These are phyloP conservation scores for Carex kokanica DNA, from an alignment of 176 grass and related monocot species.

Conservation along the genomic window DNA sequence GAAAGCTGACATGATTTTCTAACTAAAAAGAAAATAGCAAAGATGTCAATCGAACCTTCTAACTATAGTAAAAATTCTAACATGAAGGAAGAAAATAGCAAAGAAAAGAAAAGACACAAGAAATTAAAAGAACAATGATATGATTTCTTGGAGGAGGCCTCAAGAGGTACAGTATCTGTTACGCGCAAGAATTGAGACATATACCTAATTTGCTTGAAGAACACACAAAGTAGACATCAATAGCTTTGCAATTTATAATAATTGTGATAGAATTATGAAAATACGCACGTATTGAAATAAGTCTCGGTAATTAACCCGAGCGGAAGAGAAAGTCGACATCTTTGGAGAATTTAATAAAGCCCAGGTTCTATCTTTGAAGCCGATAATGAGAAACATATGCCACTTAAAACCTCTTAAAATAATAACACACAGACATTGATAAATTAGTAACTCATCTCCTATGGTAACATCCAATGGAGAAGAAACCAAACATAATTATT, in stretches of 20 bases:
- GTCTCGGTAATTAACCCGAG: not conserved
- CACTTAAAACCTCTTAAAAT: constrained; percentile 5
- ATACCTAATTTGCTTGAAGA: not conserved
- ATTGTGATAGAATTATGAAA: not conserved
- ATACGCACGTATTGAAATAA: not conserved
- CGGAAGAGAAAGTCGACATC: not conserved
- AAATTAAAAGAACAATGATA: not conserved
- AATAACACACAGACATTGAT: not conserved
- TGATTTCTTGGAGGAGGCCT: not conserved
- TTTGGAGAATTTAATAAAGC: not conserved
- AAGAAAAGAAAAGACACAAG: not conserved
- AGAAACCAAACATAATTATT: constrained; percentile 13
- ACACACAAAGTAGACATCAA: not conserved
- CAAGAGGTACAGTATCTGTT: not conserved
- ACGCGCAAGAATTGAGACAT: not conserved
- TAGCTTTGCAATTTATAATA: not conserved
- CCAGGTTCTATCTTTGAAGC: not conserved
- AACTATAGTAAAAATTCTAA: not conserved
- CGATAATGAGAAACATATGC: not conserved
- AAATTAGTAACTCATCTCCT: constrained; percentile 6
- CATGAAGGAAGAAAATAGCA: not conserved
- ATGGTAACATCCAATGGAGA: constrained; percentile 1
- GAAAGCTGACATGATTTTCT: not conserved
- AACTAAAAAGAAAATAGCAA: not conserved
- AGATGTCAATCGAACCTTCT: not conserved